Base-by-base conservation (phyloP, 176 grass and related monocot species). In the Zizania latifolia region DNA sequence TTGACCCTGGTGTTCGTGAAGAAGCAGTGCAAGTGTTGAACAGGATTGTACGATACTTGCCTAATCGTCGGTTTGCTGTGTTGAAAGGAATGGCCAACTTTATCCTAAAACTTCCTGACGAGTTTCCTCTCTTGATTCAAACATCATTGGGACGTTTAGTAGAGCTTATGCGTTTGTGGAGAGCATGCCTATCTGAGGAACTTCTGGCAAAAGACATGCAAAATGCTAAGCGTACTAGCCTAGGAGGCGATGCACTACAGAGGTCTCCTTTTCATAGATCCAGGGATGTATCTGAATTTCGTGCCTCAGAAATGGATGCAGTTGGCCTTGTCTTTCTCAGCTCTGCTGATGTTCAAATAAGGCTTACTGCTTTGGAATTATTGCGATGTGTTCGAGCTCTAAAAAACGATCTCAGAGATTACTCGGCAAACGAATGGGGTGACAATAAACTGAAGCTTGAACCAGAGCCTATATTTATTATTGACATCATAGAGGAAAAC, bases 401-500 rank as follows among this genome's bases (percentile, higher is more conserved):
- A 65, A 89, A 85, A 87, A 98, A 94, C 75, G 86, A 98, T 78
- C 86, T 98, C 64, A 82, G 91, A 83, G 86, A 94, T 59, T 87
- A 86, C 70, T 91, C 76, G 11, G 51, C 67, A 77, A 93, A 94
- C 83, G 91, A 89, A 59, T 85, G 40, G 70, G 81, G 84, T 33
- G 91, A 89, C 75, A 80, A 66, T 48, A 94, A 89, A 66, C 70
- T 98, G 81, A 90, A 86, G 80, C 81, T 84, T 85, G 94, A 98
- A 79, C 77, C 87, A 41, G 94, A 93, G 58, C 94, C 91, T 56
- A 98, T 98, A 72, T 98, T 89, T 85, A 86, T 98, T 60, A 94
- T 98, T 84, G 94, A 98, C 72, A 89, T 98, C 73, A 86, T 98
- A 73, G 94, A 98, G 86, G 94, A 98, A 85, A 93, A 98, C 48